Percentiles rank a stretch among this genome's conserved stretches.
These are phyloP conservation scores for Ephemerocybe angulata DNA, from an alignment of 768 basidiomycete species.

Conservation along the genomic window DNA sequence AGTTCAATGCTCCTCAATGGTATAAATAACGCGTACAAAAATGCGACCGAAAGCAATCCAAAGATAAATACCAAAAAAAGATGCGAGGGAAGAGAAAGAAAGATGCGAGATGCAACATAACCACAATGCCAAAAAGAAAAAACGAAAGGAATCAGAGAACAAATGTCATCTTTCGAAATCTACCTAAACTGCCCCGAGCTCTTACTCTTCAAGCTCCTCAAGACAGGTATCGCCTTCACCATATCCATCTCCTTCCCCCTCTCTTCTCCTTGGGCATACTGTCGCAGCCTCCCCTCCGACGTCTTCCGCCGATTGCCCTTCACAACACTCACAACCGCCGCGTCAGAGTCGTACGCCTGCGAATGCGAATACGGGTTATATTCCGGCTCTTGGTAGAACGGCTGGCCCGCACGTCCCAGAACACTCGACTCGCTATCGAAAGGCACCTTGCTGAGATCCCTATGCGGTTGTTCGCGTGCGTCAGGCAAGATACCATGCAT, in stretches of 20 bases:
- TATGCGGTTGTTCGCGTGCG: background rate
- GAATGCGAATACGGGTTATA: too few relatives aligned
- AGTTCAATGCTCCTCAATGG: too few relatives aligned
- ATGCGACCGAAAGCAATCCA: background rate
- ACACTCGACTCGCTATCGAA: background rate
- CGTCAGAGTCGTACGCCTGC: conserved; percentile 5
- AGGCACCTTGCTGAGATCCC: background rate
- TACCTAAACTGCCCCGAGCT: background rate
- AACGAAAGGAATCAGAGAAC: background rate
- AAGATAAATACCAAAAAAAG: background rate
- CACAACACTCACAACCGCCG: conserved; percentile 3
- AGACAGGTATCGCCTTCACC: conserved; percentile 1
- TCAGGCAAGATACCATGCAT: background rate
- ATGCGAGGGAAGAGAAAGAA: background rate
- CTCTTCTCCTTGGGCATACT: background rate
- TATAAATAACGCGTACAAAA: background rate
- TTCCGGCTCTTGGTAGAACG: too few relatives aligned
- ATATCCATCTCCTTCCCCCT: background rate
- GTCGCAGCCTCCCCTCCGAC: background rate
- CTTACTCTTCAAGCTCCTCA: conserved; percentile 8
- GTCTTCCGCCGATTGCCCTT: background rate
- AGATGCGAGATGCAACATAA: background rate
- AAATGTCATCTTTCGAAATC: too few relatives aligned
- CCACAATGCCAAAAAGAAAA: background rate
- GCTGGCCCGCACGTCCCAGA: background rate